These are phyloP conservation scores for Trametopsis cervina DNA, from an alignment of 768 basidiomycete genomes.

Conservation along the genomic window DNA sequence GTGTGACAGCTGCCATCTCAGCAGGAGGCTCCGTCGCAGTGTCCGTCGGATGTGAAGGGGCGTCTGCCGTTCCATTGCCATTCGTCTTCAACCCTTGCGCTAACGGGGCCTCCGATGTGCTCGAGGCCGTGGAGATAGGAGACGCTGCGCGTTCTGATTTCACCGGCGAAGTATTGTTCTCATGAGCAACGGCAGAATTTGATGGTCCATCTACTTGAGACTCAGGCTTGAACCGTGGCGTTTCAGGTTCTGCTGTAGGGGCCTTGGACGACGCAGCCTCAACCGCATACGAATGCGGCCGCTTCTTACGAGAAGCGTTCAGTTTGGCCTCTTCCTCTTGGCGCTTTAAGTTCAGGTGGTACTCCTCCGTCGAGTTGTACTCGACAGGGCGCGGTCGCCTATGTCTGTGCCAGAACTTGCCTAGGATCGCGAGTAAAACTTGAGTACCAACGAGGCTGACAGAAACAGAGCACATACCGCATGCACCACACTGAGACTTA, in stretches of 20 bases:
- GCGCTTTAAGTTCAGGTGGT: constrained; percentile 49
- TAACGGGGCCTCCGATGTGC: constrained; percentile 68
- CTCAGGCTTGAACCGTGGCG: constrained; percentile 39
- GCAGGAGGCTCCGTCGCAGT: constrained; percentile 2
- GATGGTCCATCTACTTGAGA: constrained; percentile 29
- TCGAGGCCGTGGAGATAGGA: constrained; percentile 68
- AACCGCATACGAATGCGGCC: constrained; percentile 42
- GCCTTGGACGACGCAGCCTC: constrained; percentile 30
- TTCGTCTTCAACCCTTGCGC: constrained; percentile 60
- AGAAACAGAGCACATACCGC: constrained; percentile 52
- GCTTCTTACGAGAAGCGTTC: constrained; percentile 49
- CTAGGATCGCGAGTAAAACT: constrained; percentile 31
- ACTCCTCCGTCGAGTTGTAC: constrained; percentile 71
- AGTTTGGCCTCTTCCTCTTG: constrained; percentile 53
- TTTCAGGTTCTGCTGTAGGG: constrained; percentile 40
- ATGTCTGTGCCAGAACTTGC: constrained; percentile 89
- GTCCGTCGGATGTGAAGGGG: not conserved
- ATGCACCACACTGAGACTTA: constrained; percentile 87
- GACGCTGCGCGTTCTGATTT: constrained; percentile 36
- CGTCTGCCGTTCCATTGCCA: constrained; percentile 23
- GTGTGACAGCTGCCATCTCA: not conserved
- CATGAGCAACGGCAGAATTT: constrained; percentile 26
- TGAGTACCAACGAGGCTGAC: constrained; percentile 3
- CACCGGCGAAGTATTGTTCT: constrained; percentile 23
- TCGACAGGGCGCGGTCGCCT: constrained; percentile 72